A percentile compares a stretch with the other conserved stretches of the same genome.
phyloP scores from a whole-genome alignment of 31 red algal genomes.

The Porphyra umbilicalis region DNA sequence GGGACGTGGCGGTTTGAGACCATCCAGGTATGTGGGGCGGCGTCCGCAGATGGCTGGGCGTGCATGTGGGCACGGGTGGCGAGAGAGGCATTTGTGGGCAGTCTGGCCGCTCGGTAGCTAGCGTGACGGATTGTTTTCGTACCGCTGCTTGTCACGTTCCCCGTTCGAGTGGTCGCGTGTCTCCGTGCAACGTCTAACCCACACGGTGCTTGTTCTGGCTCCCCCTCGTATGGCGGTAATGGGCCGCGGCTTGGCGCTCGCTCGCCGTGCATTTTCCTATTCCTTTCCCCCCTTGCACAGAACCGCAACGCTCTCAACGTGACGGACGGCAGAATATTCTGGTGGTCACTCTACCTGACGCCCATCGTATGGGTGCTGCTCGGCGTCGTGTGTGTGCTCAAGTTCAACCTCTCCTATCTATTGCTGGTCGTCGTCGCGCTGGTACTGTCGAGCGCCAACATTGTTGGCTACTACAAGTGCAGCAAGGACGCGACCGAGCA shows the following conservation, averaged over 20 bases:
- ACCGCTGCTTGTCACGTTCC: too few relatives aligned
- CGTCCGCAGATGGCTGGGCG: neutral
- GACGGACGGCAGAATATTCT: slow-evolving; percentile 84
- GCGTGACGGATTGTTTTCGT: too few relatives aligned
- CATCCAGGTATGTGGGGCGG: slow-evolving; percentile 4
- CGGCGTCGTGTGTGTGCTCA: slow-evolving; percentile 85
- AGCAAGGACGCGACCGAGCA: slow-evolving; percentile 78
- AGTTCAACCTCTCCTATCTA: slow-evolving; percentile 90
- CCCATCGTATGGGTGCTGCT: slow-evolving; percentile 81
- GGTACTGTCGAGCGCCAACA: slow-evolving; percentile 61
- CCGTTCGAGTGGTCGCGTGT: too few relatives aligned
- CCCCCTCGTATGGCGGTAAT: too few relatives aligned
- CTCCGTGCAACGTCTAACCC: too few relatives aligned
- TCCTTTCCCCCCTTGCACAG: neutral
- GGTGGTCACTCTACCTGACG: slow-evolving; percentile 88
- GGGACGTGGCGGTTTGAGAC: slow-evolving; percentile 89
- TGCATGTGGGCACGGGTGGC: too few relatives aligned
- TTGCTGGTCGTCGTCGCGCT: slow-evolving; percentile 86
- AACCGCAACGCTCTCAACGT: slow-evolving; percentile 50
- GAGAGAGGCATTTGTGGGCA: too few relatives aligned
- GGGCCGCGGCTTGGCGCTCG: neutral
- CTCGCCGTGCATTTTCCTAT: neutral
- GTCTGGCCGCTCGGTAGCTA: too few relatives aligned
- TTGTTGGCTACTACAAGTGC: slow-evolving; percentile 89
- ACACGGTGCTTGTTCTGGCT: too few relatives aligned